Percentiles rank a stretch among this genome's conserved stretches.
These are phyloP conservation scores for Rhynchosporium agropyri DNA, from an alignment of 2,329 filamentous ascomycete genomes.

Conservation along the genomic window DNA sequence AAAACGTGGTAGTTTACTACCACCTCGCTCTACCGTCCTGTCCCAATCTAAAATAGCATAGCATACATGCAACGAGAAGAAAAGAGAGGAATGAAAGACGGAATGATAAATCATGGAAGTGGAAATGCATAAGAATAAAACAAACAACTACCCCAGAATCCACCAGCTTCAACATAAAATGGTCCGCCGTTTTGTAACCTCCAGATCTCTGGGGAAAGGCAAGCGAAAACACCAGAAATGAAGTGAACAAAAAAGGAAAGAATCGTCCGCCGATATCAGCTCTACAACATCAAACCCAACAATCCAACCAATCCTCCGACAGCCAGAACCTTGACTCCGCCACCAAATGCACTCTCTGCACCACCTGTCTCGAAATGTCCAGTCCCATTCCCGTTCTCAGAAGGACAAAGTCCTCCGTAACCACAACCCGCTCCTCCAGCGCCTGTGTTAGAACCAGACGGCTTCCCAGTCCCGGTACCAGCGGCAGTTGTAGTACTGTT, in stretches of 20 bases:
- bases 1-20: neutral
- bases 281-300: conserved; percentile 8
- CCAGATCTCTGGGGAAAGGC: neutral
- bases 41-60: neutral
- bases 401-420: neutral
- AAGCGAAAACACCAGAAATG: neutral
- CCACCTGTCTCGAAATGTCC: neutral
- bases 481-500: neutral
- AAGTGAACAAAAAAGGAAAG: neutral
- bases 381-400: neutral
- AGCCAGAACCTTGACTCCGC: neutral
- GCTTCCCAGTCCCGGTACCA: neutral
- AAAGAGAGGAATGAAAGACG: neutral
- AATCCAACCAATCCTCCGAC: neutral
- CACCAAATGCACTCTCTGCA: neutral
- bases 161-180: neutral
- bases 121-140: neutral
- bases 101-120: neutral
- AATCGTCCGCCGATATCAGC: neutral
- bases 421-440: neutral
- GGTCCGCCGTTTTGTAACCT: neutral
- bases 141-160: neutral
- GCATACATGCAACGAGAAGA: conserved; percentile 1
- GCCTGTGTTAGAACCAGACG: neutral
- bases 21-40: neutral